Evolutionary conservation across 2,329 filamentous ascomycete genomes (phyloP).

Genomic region (Nakataea oryzae): DNA sequence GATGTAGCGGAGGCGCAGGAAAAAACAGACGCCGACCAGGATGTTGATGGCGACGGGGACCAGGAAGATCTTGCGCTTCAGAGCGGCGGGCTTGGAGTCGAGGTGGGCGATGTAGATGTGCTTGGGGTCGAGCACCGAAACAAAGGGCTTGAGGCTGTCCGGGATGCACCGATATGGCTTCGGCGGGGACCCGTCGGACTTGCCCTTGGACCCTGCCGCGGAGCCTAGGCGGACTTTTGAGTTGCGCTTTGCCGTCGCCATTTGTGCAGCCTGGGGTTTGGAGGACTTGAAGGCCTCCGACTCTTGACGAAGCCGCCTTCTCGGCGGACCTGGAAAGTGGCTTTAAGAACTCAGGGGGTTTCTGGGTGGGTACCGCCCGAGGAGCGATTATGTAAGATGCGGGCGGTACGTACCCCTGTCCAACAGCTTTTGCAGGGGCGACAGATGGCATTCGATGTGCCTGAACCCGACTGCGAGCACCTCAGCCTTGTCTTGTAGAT

Average conservation of each 20-base stretch:
- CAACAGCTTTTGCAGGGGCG: too few species aligned
- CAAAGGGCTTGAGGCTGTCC: conserved; percentile 52
- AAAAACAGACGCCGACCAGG: conserved; percentile 51
- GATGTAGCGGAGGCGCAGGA: conserved; percentile 58
- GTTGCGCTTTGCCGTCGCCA: conserved; percentile 1
- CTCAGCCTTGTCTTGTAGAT: too few species aligned
- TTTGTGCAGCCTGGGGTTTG: neutral
- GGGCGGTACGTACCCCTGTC: too few species aligned
- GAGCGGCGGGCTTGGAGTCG: conserved; percentile 55
- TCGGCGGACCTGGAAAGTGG: neutral
- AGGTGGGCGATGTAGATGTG: conserved; percentile 80
- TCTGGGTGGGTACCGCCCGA: neutral
- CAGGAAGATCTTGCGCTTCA: conserved; percentile 76
- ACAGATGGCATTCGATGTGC: too few species aligned
- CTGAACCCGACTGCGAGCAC: too few species aligned
- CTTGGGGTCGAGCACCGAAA: conserved; percentile 51
- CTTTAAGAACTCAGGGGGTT: neutral
- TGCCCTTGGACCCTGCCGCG: conserved; percentile 19
- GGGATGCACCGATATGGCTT: conserved; percentile 61
- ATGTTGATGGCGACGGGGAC: conserved; percentile 72
- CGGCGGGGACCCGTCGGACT: conserved; percentile 28
- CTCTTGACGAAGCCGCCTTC: neutral
- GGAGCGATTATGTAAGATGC: neutral
- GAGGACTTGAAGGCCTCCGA: neutral
- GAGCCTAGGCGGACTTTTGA: conserved; percentile 9